Evolutionary conservation across 2,329 filamentous ascomycete species (phyloP), one percentile per base, ranked within the genome.

Genomic region (Cladosporium colombiae): DNA sequence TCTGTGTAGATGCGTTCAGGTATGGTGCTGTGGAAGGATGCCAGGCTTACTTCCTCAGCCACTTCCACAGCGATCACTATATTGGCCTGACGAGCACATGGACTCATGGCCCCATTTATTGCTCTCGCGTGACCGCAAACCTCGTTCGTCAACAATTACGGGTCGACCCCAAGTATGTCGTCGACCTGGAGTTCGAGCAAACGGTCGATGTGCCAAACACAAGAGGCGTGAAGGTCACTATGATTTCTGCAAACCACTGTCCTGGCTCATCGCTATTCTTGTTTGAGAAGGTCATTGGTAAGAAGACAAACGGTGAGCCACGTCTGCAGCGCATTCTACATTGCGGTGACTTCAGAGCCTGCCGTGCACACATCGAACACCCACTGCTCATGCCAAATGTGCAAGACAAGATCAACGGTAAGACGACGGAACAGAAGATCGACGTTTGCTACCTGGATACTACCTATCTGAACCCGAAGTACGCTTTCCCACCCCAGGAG

Each of bases 61-160:
- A 99, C 75, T 99, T 98, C 71, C 95, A 99, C 78, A 97, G 93
- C 73, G 95, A 99, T 75, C 95, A 99, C 76, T 99, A 99, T 73
- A 88, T 97, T 37, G 95, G 95, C 2, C 81, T 99, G 13, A 95
- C 92, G 13, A 88, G 91, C 8, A 92, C 85, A 35, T 99, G 95
- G 95, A 87, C 83, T 46, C 93, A 99, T 75, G 95, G 95, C 0
- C 94, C 93, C 0, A 98, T 99, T 58, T 99, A 97, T 74, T 98
- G 95, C 81, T 98, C 94, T 75, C 90, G 88, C 71, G 91, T 97
- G 16, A 99, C 95, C 0, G 95, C 87, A 0, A 96, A 96, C 72
- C 84, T 99, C 2, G 92, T 98, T 37, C 89, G 89, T 67, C 91
- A 91, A 72, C 93, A 97, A 77, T 83, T 99, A 8, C 86, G 88